phyloP scores from a whole-genome alignment of 140 eudicot species.

The Cichorium intybus region DNA sequence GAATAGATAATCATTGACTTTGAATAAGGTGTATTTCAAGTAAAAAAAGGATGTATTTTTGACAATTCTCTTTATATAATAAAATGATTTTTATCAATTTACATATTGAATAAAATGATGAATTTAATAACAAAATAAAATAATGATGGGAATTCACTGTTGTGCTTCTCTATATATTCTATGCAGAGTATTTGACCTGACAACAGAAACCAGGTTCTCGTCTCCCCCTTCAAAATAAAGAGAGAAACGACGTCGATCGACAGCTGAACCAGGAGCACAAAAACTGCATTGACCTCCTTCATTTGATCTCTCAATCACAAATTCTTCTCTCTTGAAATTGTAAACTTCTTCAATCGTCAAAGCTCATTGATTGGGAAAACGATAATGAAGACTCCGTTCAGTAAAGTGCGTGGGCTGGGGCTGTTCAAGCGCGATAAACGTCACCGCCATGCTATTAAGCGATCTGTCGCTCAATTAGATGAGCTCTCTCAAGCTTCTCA shows the following conservation, averaged over 20 bases:
- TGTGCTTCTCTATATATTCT: too few species aligned
- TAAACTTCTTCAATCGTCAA: not conserved
- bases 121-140: too few species aligned
- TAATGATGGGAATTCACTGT: too few species aligned
- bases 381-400: slow-evolving; percentile 55
- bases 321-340: not conserved
- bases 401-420: slow-evolving; percentile 52
- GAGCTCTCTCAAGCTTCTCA: slow-evolving; percentile 53
- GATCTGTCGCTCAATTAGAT: slow-evolving; percentile 34
- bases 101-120: too few species aligned
- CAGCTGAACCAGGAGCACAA: slow-evolving; percentile 7
- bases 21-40: too few species aligned
- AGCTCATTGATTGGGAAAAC: not conserved
- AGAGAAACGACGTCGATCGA: slow-evolving; percentile 3
- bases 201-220: slow-evolving; percentile 14
- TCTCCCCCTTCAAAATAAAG: not conserved
- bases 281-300: slow-evolving; percentile 16
- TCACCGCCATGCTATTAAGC: slow-evolving; percentile 32
- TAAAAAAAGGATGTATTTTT: too few species aligned
- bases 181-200: not conserved
- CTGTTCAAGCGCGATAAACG: slow-evolving; percentile 35
- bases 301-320: not conserved
- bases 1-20: too few species aligned
- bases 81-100: too few species aligned
- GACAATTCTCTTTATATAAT: too few species aligned